Evolutionary conservation across 108 stramenopile species (phyloP).

Genomic region (Fragilariopsis cylindrus): DNA sequence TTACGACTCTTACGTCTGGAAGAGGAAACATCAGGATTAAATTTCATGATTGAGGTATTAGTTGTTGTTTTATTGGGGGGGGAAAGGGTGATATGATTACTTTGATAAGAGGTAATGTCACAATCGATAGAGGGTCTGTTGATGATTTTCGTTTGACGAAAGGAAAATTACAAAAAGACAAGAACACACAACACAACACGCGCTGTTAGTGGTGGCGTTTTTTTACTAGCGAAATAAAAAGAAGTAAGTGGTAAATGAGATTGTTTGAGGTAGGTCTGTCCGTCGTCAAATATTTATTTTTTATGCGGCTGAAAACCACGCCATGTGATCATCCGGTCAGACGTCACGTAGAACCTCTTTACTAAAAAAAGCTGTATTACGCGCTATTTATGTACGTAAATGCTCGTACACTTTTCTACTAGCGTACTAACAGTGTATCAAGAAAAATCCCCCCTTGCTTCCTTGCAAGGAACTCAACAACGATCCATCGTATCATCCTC

Average conservation of each 20-base stretch:
- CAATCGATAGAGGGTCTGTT: no score
- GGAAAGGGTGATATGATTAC: background rate
- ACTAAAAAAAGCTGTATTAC: background rate
- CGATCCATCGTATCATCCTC: background rate
- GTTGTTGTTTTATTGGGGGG: background rate
- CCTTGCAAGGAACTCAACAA: background rate
- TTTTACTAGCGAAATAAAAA: background rate
- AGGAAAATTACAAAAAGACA: no score
- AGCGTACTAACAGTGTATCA: background rate
- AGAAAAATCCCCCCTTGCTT: background rate
- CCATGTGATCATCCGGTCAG: no score
- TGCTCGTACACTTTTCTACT: background rate
- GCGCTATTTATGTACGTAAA: background rate
- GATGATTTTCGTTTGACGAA: no score
- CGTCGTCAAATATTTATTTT: background rate
- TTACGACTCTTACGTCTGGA: conserved; percentile 98
- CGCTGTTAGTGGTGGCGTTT: background rate
- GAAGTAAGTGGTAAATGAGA: conserved; percentile 13
- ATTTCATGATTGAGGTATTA: conserved; percentile 74
- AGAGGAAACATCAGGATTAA: conserved; percentile 82
- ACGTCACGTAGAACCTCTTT: background rate
- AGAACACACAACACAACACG: no score
- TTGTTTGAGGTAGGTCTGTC: background rate
- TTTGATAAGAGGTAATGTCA: conserved; percentile 16
- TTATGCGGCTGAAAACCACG: no score